Percentiles rank a stretch among this genome's conserved stretches.
Conservation (phyloP, 805 yeast species). For the Kodamaea restingae region DNA sequence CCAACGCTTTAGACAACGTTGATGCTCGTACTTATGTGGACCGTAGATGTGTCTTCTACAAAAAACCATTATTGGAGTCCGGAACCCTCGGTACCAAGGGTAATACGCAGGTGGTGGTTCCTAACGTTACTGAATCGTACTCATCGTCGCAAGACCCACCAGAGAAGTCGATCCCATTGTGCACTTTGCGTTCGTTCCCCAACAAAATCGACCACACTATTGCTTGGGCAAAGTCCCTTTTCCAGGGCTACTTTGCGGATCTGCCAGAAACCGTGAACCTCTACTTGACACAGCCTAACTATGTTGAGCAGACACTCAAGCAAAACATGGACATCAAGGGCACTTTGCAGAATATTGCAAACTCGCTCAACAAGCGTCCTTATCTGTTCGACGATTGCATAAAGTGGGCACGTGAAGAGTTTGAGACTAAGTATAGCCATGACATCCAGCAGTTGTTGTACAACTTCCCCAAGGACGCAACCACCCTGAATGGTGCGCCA, state of each 20-base stretch:
- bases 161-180: slow-evolving; percentile 93
- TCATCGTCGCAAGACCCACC: slow-evolving; percentile 98
- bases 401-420: slow-evolving; percentile 89
- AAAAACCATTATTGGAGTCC: slow-evolving; percentile 87
- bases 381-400: slow-evolving; percentile 89
- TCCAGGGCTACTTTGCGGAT: slow-evolving; percentile 87
- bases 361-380: slow-evolving; percentile 77
- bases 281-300: slow-evolving; percentile 87
- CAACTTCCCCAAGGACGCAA: slow-evolving; percentile 94
- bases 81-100: slow-evolving; percentile 99
- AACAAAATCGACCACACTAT: slow-evolving; percentile 97
- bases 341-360: slow-evolving; percentile 73
- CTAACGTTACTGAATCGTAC: slow-evolving; percentile 90
- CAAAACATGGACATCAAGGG: slow-evolving; percentile 91
- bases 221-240: slow-evolving; percentile 97
- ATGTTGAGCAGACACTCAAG: slow-evolving; percentile 85
- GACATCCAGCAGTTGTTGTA: slow-evolving; percentile 87
- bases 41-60: slow-evolving; percentile 90
- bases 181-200: slow-evolving; percentile 97
- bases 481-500: slow-evolving; percentile 83
- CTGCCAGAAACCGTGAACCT: slow-evolving; percentile 91
- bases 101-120: slow-evolving; percentile 94
- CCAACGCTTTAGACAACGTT: slow-evolving; percentile 95
- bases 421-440: slow-evolving; percentile 77
- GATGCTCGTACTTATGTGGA: slow-evolving; percentile 98